Evolutionary conservation across 176 grass and related monocot genomes (phyloP), one percentile per base, ranked within the genome.

Genomic region (Eleusine coracana): DNA sequence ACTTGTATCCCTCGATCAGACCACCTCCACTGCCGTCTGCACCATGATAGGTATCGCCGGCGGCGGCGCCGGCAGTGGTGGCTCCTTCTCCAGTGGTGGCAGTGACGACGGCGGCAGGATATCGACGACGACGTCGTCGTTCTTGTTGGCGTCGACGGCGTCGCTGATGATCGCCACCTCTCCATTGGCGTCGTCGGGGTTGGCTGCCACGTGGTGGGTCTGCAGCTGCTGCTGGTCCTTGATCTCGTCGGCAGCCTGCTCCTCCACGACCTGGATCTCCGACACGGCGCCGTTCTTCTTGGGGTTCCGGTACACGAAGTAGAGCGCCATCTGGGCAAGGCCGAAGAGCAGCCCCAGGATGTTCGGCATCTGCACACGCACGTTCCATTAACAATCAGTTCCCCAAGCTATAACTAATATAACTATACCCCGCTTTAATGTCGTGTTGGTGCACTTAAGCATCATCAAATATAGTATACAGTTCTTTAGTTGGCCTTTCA

Each of bases 321-420:
- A 92, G 42, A 97, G 58, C 66, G 74, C 49, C 78, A 97, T 97
- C 46, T 97, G 95, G 7, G 86, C 86, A 58, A 91, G 54, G 5
- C 92, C 95, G 78, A 94, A 92, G 48, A 97, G 36, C 64, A 97
- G 76, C 17, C 92, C 95, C 71, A 94, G 25, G 44, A 97, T 81
- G 84, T 97, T 97, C 25, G 95, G 95, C 70, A 85, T 51, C 95
- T 97, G 92, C 83, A 73, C 48, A 68, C 1, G 38, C 73, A 21
- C 10, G 59, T 54, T 69, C 50, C 37, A 18, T 36, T 29, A n/a
- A 65, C 11, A 56, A 23, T 59, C 56, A 59, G 3, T 59, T 21
- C 54, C 54, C 54, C 17, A 21, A 21, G 18, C 18, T 21, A 21
- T 6, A 46, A 11, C 44, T 46, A 46, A 25, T 25, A 25, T 25